Evolutionary conservation across 768 basidiomycete genomes (phyloP).

Genomic region (Tulasnella sp.): DNA sequence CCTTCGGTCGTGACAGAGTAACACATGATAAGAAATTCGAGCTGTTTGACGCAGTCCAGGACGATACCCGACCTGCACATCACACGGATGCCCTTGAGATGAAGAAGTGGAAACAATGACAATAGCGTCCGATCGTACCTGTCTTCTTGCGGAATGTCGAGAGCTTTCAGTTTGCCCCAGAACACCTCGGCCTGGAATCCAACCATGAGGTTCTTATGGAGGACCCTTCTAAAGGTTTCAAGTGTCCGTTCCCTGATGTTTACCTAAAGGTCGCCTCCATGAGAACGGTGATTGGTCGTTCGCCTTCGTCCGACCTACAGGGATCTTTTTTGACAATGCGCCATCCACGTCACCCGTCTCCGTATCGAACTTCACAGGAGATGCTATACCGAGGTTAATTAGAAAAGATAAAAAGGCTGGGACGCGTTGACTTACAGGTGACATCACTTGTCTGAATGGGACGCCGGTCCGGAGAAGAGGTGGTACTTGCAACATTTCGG

Average conservation of each 20-base stretch:
- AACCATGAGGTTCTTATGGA: conserved; percentile 30
- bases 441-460: background rate
- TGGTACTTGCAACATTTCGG: background rate
- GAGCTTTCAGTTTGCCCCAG: conserved; percentile 23
- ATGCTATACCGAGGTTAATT: conserved; percentile 11
- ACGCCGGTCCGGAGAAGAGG: background rate
- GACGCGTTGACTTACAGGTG: conserved; percentile 2
- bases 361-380: conserved; percentile 17
- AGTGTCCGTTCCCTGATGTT: conserved; percentile 30
- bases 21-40: conserved; percentile 39
- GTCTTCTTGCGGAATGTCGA: background rate
- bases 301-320: conserved; percentile 21
- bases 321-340: conserved; percentile 25
- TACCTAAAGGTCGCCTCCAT: conserved; percentile 22
- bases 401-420: background rate
- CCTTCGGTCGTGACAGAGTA: conserved; percentile 41
- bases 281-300: conserved; percentile 15
- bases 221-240: conserved; percentile 30
- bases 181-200: conserved; percentile 20
- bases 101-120: conserved; percentile 20
- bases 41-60: conserved; percentile 31
- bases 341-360: conserved; percentile 23
- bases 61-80: conserved; percentile 25
- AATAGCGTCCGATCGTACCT: conserved; percentile 15
- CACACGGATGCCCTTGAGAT: background rate